Conservation (phyloP, 1,284 basidiomycete species). For the Sparassis latifolia region DNA sequence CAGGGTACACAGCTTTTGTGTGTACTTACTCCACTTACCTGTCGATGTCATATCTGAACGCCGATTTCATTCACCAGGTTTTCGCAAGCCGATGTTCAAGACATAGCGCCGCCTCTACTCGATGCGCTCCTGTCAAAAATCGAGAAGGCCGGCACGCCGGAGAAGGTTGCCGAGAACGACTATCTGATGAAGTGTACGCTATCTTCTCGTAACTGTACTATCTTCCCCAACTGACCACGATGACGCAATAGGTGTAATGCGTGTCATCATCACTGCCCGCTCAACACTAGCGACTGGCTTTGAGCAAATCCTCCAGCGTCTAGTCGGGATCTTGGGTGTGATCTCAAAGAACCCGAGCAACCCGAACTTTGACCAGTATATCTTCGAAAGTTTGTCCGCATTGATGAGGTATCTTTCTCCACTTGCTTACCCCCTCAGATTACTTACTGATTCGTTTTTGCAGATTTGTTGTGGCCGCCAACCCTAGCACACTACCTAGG, state of each 20-base stretch:
- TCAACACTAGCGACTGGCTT: constrained; percentile 70
- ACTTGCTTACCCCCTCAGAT: neutral
- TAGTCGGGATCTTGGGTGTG: constrained; percentile 79
- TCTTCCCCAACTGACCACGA: neutral
- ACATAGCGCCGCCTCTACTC: constrained; percentile 73
- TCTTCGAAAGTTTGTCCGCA: constrained; percentile 93
- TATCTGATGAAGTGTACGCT: constrained; percentile 92
- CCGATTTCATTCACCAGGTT: constrained; percentile 48
- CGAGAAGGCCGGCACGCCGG: constrained; percentile 76
- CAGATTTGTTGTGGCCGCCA: constrained; percentile 77
- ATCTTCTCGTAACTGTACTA: neutral
- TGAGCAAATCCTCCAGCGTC: constrained; percentile 62
- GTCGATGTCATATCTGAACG: neutral
- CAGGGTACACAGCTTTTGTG: constrained; percentile 52
- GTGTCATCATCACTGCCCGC: constrained; percentile 86
- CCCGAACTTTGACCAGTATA: constrained; percentile 95
- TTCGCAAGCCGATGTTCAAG: constrained; percentile 79
- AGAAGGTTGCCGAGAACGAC: constrained; percentile 97
- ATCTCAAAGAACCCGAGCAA: constrained; percentile 97
- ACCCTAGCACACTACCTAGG: constrained; percentile 55
- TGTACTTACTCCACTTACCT: constrained; percentile 2
- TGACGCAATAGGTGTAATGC: constrained; percentile 70
- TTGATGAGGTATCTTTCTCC: constrained; percentile 65
- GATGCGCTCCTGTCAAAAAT: constrained; percentile 79
- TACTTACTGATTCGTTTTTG: neutral